A percentile compares a stretch with the other conserved stretches of the same genome.
These are phyloP conservation scores for Wickerhamiella nectarea DNA, from an alignment of 805 yeast genomes.

Conservation along the genomic window DNA sequence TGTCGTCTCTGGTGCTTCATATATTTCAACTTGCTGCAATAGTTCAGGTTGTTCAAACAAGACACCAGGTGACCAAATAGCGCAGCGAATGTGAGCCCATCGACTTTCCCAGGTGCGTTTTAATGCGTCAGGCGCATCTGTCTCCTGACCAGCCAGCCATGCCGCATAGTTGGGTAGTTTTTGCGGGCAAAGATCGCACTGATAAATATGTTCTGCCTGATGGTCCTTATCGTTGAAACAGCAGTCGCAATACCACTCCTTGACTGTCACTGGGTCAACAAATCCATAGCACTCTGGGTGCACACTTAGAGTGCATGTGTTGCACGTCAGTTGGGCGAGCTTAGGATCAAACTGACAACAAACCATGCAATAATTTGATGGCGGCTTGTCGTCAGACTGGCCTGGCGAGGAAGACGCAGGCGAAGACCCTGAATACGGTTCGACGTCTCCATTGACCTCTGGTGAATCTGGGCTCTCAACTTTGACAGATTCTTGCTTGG, in stretches of 20 bases:
- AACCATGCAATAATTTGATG: conserved; percentile 38
- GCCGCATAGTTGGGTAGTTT: conserved; percentile 38
- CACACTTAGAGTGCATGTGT: conserved; percentile 52
- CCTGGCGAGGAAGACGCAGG: background rate
- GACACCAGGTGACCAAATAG: conserved; percentile 38
- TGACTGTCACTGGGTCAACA: conserved; percentile 13
- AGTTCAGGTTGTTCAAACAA: conserved; percentile 31
- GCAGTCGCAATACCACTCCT: conserved; percentile 65
- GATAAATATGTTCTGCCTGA: conserved; percentile 38
- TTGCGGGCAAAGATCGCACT: conserved; percentile 52
- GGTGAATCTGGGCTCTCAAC: no score
- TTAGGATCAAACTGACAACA: conserved; percentile 34
- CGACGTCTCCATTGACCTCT: no score
- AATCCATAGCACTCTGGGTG: conserved; percentile 63
- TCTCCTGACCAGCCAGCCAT: conserved; percentile 30
- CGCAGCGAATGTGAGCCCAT: conserved; percentile 74
- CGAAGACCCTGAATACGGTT: no score
- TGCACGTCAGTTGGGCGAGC: conserved; percentile 39
- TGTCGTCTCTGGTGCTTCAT: conserved; percentile 26
- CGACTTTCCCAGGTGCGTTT: conserved; percentile 52
- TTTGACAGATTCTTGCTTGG: no score
- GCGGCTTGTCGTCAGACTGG: background rate
- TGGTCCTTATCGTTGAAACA: conserved; percentile 64
- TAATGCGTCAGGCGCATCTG: conserved; percentile 45
- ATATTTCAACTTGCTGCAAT: conserved; percentile 38